A percentile compares a stretch with the other conserved stretches of the same genome.
Conservation (phyloP, 345 rosid genomes). For the Heritiera fomes region DNA sequence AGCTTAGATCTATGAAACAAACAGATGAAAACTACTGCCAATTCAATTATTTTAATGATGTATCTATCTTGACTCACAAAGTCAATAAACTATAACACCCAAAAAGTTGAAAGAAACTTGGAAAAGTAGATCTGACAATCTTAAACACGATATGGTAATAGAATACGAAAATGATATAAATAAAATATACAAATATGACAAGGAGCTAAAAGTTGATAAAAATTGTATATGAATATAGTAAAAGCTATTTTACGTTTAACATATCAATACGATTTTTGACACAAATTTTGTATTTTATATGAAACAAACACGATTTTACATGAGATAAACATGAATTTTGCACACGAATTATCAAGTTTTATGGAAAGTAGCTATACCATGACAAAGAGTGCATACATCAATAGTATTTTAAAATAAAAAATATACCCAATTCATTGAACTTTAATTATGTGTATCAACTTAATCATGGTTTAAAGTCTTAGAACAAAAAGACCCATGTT, state of each 20-base stretch:
- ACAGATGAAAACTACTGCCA: neutral
- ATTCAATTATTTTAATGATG: too few relatives aligned
- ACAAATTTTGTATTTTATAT: too few relatives aligned
- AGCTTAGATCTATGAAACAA: neutral
- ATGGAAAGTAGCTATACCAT: neutral
- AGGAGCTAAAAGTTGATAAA: too few relatives aligned
- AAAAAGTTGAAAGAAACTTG: constrained; percentile 11
- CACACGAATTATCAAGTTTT: too few relatives aligned
- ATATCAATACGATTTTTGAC: too few relatives aligned
- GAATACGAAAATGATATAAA: too few relatives aligned
- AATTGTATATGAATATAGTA: too few relatives aligned
- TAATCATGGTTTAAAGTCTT: neutral
- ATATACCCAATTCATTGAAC: neutral
- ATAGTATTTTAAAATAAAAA: neutral
- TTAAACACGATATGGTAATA: too few relatives aligned
- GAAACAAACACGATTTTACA: too few relatives aligned
- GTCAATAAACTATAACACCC: neutral
- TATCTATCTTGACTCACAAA: neutral
- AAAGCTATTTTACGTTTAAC: too few relatives aligned
- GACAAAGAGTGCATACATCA: constrained; percentile 14
- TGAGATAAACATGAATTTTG: too few relatives aligned
- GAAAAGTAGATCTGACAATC: neutral
- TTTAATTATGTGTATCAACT: neutral
- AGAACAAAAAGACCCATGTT: constrained; percentile 40
- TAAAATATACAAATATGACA: too few relatives aligned